Evolutionary conservation across 306 rosid genomes (phyloP).

Genomic region (Pterocarpus santalinus): DNA sequence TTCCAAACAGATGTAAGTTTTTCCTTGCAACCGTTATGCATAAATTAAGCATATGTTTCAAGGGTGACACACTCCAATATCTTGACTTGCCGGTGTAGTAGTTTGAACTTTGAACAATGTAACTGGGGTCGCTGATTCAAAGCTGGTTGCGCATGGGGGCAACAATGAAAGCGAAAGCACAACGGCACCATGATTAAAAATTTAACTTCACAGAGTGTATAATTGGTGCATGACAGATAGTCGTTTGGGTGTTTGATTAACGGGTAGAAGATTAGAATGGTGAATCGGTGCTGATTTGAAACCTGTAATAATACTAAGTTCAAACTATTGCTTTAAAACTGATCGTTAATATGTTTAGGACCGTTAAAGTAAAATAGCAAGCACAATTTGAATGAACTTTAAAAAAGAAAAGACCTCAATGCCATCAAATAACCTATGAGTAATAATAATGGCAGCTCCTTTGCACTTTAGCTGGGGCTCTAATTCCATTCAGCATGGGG

Average conservation of each 20-base stretch:
- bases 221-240: conserved; percentile 41
- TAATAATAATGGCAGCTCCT: background rate
- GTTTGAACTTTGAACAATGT: conserved; percentile 43
- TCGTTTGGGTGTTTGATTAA: conserved; percentile 29
- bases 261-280: conserved; percentile 9
- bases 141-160: conserved; percentile 34
- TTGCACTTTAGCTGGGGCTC: background rate
- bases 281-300: conserved; percentile 18
- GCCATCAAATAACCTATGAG: conserved; percentile 11
- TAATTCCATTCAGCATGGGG: background rate
- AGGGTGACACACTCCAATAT: conserved; percentile 39
- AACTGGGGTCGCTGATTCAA: conserved; percentile 35
- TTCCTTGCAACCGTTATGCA: background rate
- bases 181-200: conserved; percentile 45
- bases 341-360: background rate
- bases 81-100: conserved; percentile 43
- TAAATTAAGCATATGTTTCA: conserved; percentile 27
- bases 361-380: background rate
- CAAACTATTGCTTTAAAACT: conserved; percentile 14
- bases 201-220: conserved; percentile 27
- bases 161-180: conserved; percentile 54
- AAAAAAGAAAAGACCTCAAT: conserved; percentile 7
- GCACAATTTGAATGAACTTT: conserved; percentile 37
- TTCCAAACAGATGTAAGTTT: conserved; percentile 20
- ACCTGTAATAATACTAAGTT: background rate